Conservation (phyloP, 1,139 yeast genomes). For the Wickerhamiella pararugosa region DNA sequence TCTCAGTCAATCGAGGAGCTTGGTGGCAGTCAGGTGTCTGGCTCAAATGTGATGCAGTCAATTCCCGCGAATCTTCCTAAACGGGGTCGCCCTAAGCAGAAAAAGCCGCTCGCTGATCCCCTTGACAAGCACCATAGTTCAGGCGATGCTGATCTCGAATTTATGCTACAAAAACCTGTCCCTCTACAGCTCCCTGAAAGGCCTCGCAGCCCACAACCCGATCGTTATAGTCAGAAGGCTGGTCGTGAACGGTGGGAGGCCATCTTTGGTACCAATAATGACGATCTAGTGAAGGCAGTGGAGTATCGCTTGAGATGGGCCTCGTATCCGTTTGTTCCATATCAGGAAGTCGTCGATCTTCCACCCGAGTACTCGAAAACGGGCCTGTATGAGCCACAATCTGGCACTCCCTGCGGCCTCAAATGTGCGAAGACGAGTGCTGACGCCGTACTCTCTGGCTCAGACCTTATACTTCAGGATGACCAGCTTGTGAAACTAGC, state of each 20-base stretch:
- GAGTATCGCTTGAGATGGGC: conserved; percentile 27
- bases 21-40: neutral
- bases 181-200: neutral
- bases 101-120: neutral
- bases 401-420: neutral
- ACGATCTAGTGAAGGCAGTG: conserved; percentile 24
- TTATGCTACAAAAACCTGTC: neutral
- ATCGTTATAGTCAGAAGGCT: neutral
- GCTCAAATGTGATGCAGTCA: neutral
- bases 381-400: neutral
- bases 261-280: conserved; percentile 25
- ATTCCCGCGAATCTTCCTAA: neutral
- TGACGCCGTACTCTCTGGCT: neutral
- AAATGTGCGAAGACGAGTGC: neutral
- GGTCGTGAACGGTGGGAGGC: conserved; percentile 23
- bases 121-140: neutral
- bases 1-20: neutral
- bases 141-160: neutral
- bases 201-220: neutral
- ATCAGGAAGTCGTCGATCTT: conserved; percentile 9
- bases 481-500: neutral
- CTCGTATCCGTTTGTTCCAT: conserved; percentile 20
- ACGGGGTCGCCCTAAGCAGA: neutral
- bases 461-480: neutral
- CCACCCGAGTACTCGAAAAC: neutral